Evolutionary conservation across 2,329 filamentous ascomycete genomes (phyloP), one percentile per base, ranked within the genome.

Genomic region (Ascosphaera apis): DNA sequence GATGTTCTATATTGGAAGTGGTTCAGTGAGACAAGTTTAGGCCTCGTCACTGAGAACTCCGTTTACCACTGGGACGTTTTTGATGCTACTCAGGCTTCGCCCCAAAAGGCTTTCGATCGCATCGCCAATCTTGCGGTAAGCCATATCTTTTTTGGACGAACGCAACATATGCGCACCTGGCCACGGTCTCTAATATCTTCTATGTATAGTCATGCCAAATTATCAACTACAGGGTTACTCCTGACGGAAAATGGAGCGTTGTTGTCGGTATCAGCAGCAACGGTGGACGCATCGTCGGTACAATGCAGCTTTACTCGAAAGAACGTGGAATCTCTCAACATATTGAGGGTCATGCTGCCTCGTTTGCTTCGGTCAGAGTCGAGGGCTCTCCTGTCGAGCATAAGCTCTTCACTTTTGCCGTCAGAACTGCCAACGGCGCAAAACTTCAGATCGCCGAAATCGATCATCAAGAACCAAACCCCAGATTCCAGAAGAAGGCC

Each of bases 1-100:
- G 88, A 98, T 58, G 82, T 98, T 36, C 77, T 88, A 42, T 98
- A 91, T 67, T 98, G 88, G 91, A 92, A 92, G 62, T 98, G 88
- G 88, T 82, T 91, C 60, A 92, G 75, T 59, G 81, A 92, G 48
- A 77, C 69, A 40, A 79, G 76, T 42, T 62, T 98, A 40, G 88
- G 86, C 42, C 65, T 98, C 49, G 80, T 98, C 44, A 95, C 86
- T 43, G 83, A 91, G 40, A 78, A 69, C 43, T 75, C 79, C 30
- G 81, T 98, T 43, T 95, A 83, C 58, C 88, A 98, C 62, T 98
- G 88, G 88, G 82, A 98, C 54, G 81, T 98, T 44, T 86, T 86
- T 53, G 84, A 93, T 52, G 64, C 76, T 36, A 67, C 70, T 43
- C 81, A 91, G 55, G 66, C 75, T 39, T 66, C 72, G 42, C 82